phyloP scores from a whole-genome alignment of 2,329 filamentous ascomycete species.

The Aspergillus ruber region DNA sequence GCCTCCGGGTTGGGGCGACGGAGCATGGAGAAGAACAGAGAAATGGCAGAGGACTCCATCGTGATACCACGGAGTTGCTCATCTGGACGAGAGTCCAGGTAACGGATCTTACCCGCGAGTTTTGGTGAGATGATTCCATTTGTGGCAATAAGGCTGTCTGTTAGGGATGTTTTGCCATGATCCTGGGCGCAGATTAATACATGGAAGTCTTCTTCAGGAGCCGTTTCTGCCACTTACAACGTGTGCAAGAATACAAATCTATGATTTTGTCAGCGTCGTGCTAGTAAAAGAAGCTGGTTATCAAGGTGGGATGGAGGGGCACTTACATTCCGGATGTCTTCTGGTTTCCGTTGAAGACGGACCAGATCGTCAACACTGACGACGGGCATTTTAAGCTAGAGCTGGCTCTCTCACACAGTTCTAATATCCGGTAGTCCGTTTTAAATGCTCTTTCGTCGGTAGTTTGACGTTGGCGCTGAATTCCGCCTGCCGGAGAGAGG shows the following conservation, averaged over 20 bases:
- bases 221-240: conserved; percentile 52
- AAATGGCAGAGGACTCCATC: conserved; percentile 99
- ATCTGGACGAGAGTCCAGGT: conserved; percentile 91
- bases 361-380: conserved; percentile 87
- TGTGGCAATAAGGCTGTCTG: conserved; percentile 90
- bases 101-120: conserved; percentile 93
- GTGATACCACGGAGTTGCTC: conserved; percentile 95
- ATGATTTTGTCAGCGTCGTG: conserved; percentile 27
- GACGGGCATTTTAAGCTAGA: conserved; percentile 68
- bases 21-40: conserved; percentile 88
- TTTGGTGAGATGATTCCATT: conserved; percentile 99
- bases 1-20: conserved; percentile 64
- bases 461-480: conserved; percentile 3
- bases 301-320: conserved; percentile 27
- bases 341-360: conserved; percentile 76
- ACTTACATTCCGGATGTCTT: conserved; percentile 85
- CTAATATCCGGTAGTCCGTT: conserved; percentile 3
- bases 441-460: conserved; percentile 7
- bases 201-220: neutral
- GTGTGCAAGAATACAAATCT: conserved; percentile 94
- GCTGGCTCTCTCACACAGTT: conserved; percentile 9
- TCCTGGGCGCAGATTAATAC: conserved; percentile 48
- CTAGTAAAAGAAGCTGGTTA: conserved; percentile 8
- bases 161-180: conserved; percentile 96
- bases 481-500: conserved; percentile 6